Evolutionary conservation across 306 rosid species (phyloP).

Genomic region (Argentina anserina): DNA sequence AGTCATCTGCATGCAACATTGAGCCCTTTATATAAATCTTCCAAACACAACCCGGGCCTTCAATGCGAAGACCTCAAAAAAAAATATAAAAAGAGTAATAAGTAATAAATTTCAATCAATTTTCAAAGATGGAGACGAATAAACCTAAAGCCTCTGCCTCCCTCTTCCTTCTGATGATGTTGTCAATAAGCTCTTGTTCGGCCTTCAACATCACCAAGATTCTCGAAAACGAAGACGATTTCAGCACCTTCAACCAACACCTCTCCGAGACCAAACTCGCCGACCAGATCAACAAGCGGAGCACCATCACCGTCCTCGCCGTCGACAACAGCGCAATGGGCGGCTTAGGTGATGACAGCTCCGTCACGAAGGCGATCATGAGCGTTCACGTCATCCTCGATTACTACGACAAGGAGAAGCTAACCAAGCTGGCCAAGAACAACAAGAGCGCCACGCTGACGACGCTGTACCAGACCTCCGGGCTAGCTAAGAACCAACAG

Average conservation of each 20-base stretch:
- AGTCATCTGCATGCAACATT: background rate
- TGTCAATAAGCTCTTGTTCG: background rate
- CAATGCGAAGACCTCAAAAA: background rate
- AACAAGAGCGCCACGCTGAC: constrained; percentile 19
- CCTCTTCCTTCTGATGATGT: background rate
- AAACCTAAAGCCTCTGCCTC: background rate
- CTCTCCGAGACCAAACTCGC: background rate
- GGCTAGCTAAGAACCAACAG: constrained; percentile 25
- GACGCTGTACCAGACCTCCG: constrained; percentile 44
- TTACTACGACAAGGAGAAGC: constrained; percentile 40
- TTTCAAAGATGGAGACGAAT: background rate
- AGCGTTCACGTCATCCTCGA: constrained; percentile 43
- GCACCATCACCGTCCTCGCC: constrained; percentile 6
- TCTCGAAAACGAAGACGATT: background rate
- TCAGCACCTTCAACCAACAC: background rate
- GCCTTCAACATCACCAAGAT: constrained; percentile 7
- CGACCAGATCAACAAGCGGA: background rate
- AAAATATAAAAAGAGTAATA: background rate
- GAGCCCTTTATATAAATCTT: background rate
- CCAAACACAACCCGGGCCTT: background rate
- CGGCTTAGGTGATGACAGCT: constrained; percentile 35
- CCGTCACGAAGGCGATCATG: constrained; percentile 33
- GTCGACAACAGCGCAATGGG: constrained; percentile 39
- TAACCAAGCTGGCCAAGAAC: constrained; percentile 4
- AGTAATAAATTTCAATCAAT: background rate